Conservation (phyloP, 2,329 filamentous ascomycete species). For the Aspergillus japonicus region DNA sequence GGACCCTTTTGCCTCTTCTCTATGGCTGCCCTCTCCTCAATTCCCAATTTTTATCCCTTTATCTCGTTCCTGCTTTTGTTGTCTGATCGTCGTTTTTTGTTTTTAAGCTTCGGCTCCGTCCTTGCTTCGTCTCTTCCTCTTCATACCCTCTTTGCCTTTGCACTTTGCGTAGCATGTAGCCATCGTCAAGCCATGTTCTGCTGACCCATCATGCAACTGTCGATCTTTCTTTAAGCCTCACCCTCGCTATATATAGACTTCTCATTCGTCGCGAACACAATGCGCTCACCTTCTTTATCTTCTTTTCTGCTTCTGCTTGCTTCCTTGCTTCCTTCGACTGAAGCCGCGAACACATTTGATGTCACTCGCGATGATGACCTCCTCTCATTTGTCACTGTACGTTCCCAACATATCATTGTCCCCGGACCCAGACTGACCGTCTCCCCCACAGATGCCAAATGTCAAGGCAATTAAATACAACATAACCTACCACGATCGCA, state of each 20-base stretch:
- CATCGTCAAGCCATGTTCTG: background rate
- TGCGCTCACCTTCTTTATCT: background rate
- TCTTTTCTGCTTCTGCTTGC: background rate
- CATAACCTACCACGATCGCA: constrained; percentile 23
- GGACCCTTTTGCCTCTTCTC: background rate
- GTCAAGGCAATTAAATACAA: constrained; percentile 32
- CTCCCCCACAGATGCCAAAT: constrained; percentile 25
- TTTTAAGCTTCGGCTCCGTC: background rate
- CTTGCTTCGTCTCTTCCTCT: no score
- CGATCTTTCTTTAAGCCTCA: background rate
- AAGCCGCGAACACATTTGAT: background rate
- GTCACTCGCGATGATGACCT: constrained; percentile 4
- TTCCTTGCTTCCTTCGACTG: background rate
- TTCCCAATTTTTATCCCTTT: background rate
- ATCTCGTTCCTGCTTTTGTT: background rate
- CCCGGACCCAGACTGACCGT: no score
- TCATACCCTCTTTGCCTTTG: background rate
- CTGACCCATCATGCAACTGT: background rate
- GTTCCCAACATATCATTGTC: background rate
- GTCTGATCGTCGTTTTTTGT: background rate
- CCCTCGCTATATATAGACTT: background rate
- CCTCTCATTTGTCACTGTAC: constrained; percentile 3
- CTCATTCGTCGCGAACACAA: background rate
- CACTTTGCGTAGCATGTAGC: background rate
- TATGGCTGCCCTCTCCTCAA: no score